Evolutionary conservation across 2,329 filamentous ascomycete species (phyloP).

Genomic region (Claviceps sorghi): DNA sequence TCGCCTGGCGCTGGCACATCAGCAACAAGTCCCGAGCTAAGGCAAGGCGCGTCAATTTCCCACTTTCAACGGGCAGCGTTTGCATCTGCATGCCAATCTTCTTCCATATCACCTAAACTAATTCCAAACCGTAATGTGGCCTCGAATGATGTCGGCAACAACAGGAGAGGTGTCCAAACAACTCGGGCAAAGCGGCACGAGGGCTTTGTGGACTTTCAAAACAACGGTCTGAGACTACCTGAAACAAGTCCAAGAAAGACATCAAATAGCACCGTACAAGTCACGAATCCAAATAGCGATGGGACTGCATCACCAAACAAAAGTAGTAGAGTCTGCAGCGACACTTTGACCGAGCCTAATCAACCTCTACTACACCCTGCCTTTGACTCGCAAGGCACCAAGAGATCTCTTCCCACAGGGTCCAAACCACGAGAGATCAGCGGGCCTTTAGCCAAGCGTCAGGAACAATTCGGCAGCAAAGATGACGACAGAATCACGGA

Average conservation of each 20-base stretch:
- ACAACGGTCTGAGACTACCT: background rate
- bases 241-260: background rate
- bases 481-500: constrained; percentile 61
- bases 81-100: background rate
- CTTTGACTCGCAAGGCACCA: constrained; percentile 15
- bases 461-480: constrained; percentile 12
- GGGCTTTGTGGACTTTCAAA: background rate
- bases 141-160: background rate
- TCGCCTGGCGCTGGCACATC: constrained; percentile 30
- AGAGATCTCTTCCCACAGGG: constrained; percentile 15
- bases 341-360: background rate
- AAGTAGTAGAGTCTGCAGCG: background rate
- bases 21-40: constrained; percentile 7
- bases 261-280: background rate
- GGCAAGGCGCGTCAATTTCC: constrained; percentile 9
- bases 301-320: constrained; percentile 10
- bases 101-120: background rate
- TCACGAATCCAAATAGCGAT: constrained; percentile 6
- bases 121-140: background rate
- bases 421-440: constrained; percentile 3
- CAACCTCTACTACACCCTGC: background rate
- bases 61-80: background rate
- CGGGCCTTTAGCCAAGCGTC: constrained; percentile 2
- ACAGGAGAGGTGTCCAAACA: background rate
- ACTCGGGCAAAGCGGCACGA: background rate